These are phyloP conservation scores for Hyaloscypha bicolor DNA, from an alignment of 495 filamentous ascomycete genomes.

Conservation along the genomic window DNA sequence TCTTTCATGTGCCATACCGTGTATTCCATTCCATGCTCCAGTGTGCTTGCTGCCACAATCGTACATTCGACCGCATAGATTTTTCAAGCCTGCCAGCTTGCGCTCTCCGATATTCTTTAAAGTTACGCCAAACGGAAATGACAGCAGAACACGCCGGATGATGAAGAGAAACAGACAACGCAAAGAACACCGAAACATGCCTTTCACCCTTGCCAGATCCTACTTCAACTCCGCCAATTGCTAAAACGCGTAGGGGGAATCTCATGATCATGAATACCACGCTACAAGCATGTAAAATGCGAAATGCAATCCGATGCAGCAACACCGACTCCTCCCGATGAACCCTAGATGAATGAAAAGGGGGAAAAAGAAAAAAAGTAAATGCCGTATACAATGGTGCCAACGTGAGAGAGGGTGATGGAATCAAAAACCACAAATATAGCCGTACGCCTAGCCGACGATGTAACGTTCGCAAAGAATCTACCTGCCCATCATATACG, in stretches of 20 bases:
- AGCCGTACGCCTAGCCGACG: slow-evolving; percentile 10
- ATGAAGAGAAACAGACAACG: slow-evolving; percentile 21
- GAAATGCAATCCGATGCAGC: slow-evolving; percentile 32
- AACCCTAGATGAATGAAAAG: slow-evolving; percentile 24
- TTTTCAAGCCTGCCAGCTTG: slow-evolving; percentile 36
- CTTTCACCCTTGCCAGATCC: slow-evolving; percentile 24
- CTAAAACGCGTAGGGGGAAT: slow-evolving; percentile 36
- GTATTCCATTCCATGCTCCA: slow-evolving; percentile 29
- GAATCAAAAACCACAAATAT: slow-evolving; percentile 16
- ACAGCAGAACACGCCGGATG: slow-evolving; percentile 31
- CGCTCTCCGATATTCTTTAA: slow-evolving; percentile 29
- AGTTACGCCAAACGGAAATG: slow-evolving; percentile 33
- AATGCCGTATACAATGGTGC: slow-evolving; percentile 7
- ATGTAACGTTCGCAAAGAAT: slow-evolving; percentile 7
- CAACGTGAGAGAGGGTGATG: slow-evolving; percentile 18
- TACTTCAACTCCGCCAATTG: slow-evolving; percentile 34
- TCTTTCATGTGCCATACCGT: slow-evolving; percentile 30
- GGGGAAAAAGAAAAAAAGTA: slow-evolving; percentile 11
- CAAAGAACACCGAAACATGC: slow-evolving; percentile 33
- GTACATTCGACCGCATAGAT: slow-evolving; percentile 18
- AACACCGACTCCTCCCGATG: slow-evolving; percentile 29
- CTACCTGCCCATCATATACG: slow-evolving; percentile 65
- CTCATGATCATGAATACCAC: slow-evolving; percentile 36
- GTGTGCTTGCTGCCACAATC: slow-evolving; percentile 21
- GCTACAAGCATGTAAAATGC: slow-evolving; percentile 34